Percentiles rank a stretch among this genome's conserved stretches.
phyloP scores from a whole-genome alignment of 2,329 filamentous ascomycete genomes.

The Colletotrichum sp. region DNA sequence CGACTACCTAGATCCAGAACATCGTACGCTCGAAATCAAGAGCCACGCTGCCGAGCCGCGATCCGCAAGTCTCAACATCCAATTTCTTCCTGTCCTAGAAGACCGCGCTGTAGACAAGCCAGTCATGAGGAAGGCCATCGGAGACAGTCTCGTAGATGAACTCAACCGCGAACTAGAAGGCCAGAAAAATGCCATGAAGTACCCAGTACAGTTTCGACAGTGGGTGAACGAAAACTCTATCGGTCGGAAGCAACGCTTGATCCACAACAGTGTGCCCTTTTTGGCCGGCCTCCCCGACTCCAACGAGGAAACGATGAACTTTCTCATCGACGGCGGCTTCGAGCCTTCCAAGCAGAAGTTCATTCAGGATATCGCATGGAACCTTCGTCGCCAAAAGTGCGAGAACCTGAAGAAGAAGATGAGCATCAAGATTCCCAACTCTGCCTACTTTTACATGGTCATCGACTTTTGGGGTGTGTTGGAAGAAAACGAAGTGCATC shows the following conservation, averaged over 20 bases:
- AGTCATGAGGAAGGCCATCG: constrained; percentile 54
- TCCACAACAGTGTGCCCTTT: constrained; percentile 45
- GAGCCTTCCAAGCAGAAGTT: constrained; percentile 50
- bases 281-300: constrained; percentile 55
- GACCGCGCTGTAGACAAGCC: constrained; percentile 56
- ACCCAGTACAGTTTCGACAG: constrained; percentile 54
- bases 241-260: constrained; percentile 40
- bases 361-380: constrained; percentile 52
- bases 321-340: constrained; percentile 68
- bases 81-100: constrained; percentile 72
- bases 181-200: constrained; percentile 55
- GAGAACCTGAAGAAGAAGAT: constrained; percentile 59
- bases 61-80: constrained; percentile 66
- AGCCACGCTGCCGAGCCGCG: constrained; percentile 50
- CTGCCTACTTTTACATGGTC: constrained; percentile 70
- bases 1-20: constrained; percentile 48
- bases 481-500: constrained; percentile 68
- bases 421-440: constrained; percentile 65
- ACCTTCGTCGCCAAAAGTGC: constrained; percentile 57
- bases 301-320: constrained; percentile 56
- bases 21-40: constrained; percentile 71
- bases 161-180: constrained; percentile 58
- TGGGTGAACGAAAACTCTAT: constrained; percentile 55
- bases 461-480: constrained; percentile 69
- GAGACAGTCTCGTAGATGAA: constrained; percentile 51